Percentiles rank a stretch among this genome's conserved stretches.
These are phyloP conservation scores for Vicia faba DNA, from an alignment of 306 rosid species.

Conservation along the genomic window DNA sequence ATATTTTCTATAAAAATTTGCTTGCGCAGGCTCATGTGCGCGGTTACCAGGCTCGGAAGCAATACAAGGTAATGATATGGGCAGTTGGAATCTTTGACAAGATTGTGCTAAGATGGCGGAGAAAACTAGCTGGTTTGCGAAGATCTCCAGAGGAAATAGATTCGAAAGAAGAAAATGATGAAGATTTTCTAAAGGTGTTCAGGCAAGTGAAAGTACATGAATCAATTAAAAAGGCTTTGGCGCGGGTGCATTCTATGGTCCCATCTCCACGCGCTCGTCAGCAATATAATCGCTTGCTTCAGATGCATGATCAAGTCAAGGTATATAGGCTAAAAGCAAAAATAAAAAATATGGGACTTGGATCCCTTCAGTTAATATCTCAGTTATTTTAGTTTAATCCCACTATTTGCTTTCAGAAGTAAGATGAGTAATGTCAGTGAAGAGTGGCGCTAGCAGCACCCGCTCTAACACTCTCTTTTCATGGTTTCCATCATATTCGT, in stretches of 20 bases:
- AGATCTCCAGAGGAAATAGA: conserved; percentile 56
- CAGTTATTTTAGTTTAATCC: conserved; percentile 1
- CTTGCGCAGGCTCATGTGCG: conserved; percentile 86
- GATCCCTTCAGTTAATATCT: conserved; percentile 11
- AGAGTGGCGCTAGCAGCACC: too few species aligned
- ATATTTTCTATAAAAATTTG: conserved; percentile 7
- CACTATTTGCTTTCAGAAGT: conserved; percentile 11
- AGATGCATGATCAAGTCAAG: conserved; percentile 71
- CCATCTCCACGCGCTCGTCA: conserved; percentile 65
- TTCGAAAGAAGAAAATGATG: conserved; percentile 59
- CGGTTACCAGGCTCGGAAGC: conserved; percentile 84
- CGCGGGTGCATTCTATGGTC: conserved; percentile 83
- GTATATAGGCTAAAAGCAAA: conserved; percentile 42
- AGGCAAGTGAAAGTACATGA: conserved; percentile 77
- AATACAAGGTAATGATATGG: conserved; percentile 79
- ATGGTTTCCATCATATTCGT: too few species aligned
- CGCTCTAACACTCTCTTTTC: too few species aligned
- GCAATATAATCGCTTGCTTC: conserved; percentile 84
- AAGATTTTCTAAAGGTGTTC: conserved; percentile 82
- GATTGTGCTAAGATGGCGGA: conserved; percentile 87
- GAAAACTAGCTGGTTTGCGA: conserved; percentile 80
- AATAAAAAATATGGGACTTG: background rate
- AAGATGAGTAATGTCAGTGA: background rate
- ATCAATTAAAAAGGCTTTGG: conserved; percentile 67
- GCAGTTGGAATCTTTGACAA: conserved; percentile 87